phyloP scores from a whole-genome alignment of 2,329 filamentous ascomycete species.

The Cladosporium sp. region DNA sequence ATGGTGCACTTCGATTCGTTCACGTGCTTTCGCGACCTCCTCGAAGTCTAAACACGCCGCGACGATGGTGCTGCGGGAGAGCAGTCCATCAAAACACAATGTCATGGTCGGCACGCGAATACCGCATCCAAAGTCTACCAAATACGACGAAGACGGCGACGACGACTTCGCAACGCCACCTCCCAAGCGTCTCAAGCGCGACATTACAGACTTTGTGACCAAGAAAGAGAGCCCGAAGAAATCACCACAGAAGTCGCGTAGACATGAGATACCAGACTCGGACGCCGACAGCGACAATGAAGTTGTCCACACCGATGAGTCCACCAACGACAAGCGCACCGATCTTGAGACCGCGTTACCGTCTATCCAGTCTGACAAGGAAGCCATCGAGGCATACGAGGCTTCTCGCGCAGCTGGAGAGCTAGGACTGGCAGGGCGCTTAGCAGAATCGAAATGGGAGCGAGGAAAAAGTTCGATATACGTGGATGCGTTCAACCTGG shows the following conservation, averaged over 20 bases:
- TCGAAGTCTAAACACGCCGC: not conserved
- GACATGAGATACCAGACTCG: constrained; percentile 34
- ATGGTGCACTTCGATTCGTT: not conserved
- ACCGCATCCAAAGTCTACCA: constrained; percentile 49
- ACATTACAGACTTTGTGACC: constrained; percentile 26
- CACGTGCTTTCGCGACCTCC: constrained; percentile 9
- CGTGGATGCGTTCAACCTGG: constrained; percentile 94
- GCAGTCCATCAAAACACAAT: constrained; percentile 50
- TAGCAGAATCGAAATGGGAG: constrained; percentile 66
- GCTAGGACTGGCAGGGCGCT: constrained; percentile 47
- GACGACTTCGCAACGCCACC: constrained; percentile 40
- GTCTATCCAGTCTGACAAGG: constrained; percentile 64
- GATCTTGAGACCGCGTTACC: constrained; percentile 74
- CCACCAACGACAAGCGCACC: constrained; percentile 52
- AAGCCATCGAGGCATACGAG: constrained; percentile 81
- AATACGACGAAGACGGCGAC: constrained; percentile 42
- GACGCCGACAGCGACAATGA: constrained; percentile 38
- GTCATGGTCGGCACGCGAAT: constrained; percentile 50
- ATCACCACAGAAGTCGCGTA: constrained; percentile 26
- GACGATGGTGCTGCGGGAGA: constrained; percentile 39
- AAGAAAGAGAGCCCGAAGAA: constrained; percentile 23
- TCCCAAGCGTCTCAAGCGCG: constrained; percentile 46
- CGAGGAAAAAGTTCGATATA: constrained; percentile 87
- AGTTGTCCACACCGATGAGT: constrained; percentile 28
- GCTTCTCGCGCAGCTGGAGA: constrained; percentile 60